These are phyloP conservation scores for Halenospora varia DNA, from an alignment of 495 filamentous ascomycete genomes.

Conservation along the genomic window DNA sequence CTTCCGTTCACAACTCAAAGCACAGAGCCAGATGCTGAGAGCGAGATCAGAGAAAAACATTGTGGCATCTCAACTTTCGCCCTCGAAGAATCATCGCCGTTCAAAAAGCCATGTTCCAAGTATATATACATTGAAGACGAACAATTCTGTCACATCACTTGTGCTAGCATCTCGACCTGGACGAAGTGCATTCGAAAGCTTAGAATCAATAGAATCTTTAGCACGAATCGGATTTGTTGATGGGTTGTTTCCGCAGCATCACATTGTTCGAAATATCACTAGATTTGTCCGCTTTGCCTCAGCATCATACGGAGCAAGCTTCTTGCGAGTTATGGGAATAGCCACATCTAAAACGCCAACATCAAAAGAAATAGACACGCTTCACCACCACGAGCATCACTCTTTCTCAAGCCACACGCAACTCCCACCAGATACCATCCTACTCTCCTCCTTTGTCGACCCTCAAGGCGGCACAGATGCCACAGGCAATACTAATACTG, in stretches of 20 bases:
- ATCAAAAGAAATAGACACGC: slow-evolving; percentile 29
- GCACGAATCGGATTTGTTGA: slow-evolving; percentile 53
- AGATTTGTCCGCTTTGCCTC: slow-evolving; percentile 76
- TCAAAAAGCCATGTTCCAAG: slow-evolving; percentile 48
- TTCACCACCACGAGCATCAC: slow-evolving; percentile 61
- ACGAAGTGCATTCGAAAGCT: slow-evolving; percentile 50
- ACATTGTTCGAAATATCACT: slow-evolving; percentile 66
- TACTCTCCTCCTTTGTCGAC: slow-evolving; percentile 73
- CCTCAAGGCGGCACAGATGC: slow-evolving; percentile 69
- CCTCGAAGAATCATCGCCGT: slow-evolving; percentile 32
- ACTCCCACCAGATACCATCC: slow-evolving; percentile 61
- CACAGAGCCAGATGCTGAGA: slow-evolving; percentile 43
- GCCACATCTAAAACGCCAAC: slow-evolving; percentile 18
- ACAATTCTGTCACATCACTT: slow-evolving; percentile 61
- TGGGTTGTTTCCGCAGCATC: slow-evolving; percentile 61
- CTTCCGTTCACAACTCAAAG: slow-evolving; percentile 41
- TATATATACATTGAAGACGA: slow-evolving; percentile 65
- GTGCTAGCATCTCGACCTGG: slow-evolving; percentile 48
- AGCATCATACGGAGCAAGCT: slow-evolving; percentile 69
- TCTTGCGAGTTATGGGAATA: slow-evolving; percentile 68
- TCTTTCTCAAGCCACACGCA: slow-evolving; percentile 70
- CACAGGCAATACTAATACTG: slow-evolving; percentile 66
- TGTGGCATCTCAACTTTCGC: slow-evolving; percentile 15
- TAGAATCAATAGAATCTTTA: slow-evolving; percentile 49
- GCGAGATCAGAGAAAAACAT: slow-evolving; percentile 45